Percentiles rank a stretch among this genome's conserved stretches.
phyloP scores from a whole-genome alignment of 2,329 filamentous ascomycete species.

The Aspergillus fumigatiaffinis region DNA sequence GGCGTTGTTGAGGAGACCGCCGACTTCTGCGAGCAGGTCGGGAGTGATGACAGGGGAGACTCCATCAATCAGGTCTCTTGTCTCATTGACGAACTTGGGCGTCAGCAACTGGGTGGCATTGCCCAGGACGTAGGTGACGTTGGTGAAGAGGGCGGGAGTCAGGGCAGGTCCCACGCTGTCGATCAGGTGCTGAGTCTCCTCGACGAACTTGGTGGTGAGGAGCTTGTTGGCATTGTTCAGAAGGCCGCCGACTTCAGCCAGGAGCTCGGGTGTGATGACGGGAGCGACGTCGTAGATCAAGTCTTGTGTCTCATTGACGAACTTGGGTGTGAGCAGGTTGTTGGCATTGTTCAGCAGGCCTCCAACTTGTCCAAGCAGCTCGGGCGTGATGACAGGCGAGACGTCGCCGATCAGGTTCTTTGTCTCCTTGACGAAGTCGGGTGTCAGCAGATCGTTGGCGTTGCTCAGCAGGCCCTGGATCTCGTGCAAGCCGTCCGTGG shows the following conservation, averaged over 20 bases:
- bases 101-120: constrained; percentile 30
- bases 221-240: constrained; percentile 23
- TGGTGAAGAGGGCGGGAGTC: constrained; percentile 25
- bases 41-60: constrained; percentile 27
- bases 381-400: constrained; percentile 5
- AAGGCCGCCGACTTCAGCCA: constrained; percentile 19
- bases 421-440: constrained; percentile 20
- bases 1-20: constrained; percentile 17
- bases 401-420: constrained; percentile 12
- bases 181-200: constrained; percentile 20
- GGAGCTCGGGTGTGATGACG: constrained; percentile 19
- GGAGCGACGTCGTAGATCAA: constrained; percentile 19
- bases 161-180: constrained; percentile 19
- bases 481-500: constrained; percentile 16
- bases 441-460: constrained; percentile 23
- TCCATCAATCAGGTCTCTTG: constrained; percentile 23
- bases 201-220: constrained; percentile 24
- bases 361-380: constrained; percentile 9
- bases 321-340: constrained; percentile 17
- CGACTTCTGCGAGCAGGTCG: constrained; percentile 22
- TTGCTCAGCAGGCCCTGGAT: constrained; percentile 13
- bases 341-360: constrained; percentile 16
- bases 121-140: constrained; percentile 26
- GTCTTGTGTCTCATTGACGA: constrained; percentile 20
- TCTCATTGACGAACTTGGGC: constrained; percentile 28